phyloP scores from a whole-genome alignment of 768 basidiomycete genomes.

The Psilocybe cyanescens region DNA sequence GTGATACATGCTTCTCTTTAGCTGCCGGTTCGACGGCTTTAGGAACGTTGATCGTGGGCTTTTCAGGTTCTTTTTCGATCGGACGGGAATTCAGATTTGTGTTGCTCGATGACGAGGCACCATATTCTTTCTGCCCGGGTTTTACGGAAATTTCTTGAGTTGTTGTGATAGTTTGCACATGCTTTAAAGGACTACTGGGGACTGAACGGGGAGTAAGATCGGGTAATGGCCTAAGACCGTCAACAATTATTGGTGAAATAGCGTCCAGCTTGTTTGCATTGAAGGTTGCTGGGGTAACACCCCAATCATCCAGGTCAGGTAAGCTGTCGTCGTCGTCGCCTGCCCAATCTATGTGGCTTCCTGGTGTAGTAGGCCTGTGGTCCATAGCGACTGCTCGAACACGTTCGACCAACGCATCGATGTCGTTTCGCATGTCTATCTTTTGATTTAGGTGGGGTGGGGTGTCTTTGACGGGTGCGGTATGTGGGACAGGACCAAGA shows the following conservation, averaged over 20 bases:
- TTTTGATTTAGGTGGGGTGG: slow-evolving; percentile 56
- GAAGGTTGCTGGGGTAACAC: slow-evolving; percentile 51
- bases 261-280: slow-evolving; percentile 36
- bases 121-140: not conserved
- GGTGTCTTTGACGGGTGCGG: slow-evolving; percentile 53
- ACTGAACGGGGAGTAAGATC: slow-evolving; percentile 34
- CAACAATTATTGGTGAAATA: slow-evolving; percentile 73
- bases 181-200: slow-evolving; percentile 19
- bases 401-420: slow-evolving; percentile 80
- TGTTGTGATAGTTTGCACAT: not conserved
- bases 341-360: slow-evolving; percentile 88
- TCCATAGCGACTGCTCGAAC: slow-evolving; percentile 77
- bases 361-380: slow-evolving; percentile 68
- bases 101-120: not conserved
- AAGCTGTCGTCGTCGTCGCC: slow-evolving; percentile 84
- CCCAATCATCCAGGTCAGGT: slow-evolving; percentile 89
- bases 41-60: not conserved
- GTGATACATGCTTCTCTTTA: not conserved
- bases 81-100: not conserved
- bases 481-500: slow-evolving; percentile 36
- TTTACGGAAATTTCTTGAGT: not conserved
- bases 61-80: not conserved
- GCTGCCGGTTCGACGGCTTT: not conserved
- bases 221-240: slow-evolving; percentile 63
- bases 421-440: slow-evolving; percentile 60